These are phyloP conservation scores for Cryptosporidium viatorum DNA, from an alignment of 169 alveolate genomes.

Conservation along the genomic window DNA sequence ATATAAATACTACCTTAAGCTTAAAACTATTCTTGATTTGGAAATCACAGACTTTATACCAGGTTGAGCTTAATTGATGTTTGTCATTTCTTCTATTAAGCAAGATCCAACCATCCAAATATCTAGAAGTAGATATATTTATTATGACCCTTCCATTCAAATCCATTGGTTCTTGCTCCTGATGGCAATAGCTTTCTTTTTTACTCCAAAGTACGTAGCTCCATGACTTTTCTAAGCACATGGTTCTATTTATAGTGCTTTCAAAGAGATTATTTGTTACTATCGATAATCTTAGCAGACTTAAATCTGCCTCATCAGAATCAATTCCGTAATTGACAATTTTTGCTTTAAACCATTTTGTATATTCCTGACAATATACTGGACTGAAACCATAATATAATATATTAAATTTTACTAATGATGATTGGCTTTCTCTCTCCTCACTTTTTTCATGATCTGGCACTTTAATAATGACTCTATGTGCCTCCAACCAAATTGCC, in stretches of 20 bases:
- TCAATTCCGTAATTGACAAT: neutral
- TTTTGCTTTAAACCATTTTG: neutral
- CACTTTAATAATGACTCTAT: neutral
- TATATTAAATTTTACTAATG: constrained; percentile 8
- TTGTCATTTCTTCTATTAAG: constrained; percentile 16
- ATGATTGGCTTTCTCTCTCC: constrained; percentile 2
- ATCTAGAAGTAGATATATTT: constrained; percentile 22
- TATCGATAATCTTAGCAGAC: constrained; percentile 16
- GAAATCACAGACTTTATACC: constrained; percentile 38
- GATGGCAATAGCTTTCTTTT: neutral
- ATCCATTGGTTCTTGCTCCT: neutral
- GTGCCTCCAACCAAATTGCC: constrained; percentile 12
- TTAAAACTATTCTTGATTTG: neutral
- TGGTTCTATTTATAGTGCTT: neutral
- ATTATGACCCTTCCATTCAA: constrained; percentile 32
- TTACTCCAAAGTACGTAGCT: constrained; percentile 35
- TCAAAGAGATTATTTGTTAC: neutral
- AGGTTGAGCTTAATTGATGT: neutral
- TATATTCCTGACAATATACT: constrained; percentile 38
- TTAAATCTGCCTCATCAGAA: neutral
- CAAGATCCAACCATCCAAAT: constrained; percentile 41
- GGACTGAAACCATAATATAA: constrained; percentile 33
- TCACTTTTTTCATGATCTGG: neutral
- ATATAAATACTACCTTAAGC: neutral
- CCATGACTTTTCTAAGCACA: constrained; percentile 33